A percentile compares a stretch with the other conserved stretches of the same genome.
phyloP scores from a whole-genome alignment of 495 filamentous ascomycete genomes.

The Penicillium mononematosum region DNA sequence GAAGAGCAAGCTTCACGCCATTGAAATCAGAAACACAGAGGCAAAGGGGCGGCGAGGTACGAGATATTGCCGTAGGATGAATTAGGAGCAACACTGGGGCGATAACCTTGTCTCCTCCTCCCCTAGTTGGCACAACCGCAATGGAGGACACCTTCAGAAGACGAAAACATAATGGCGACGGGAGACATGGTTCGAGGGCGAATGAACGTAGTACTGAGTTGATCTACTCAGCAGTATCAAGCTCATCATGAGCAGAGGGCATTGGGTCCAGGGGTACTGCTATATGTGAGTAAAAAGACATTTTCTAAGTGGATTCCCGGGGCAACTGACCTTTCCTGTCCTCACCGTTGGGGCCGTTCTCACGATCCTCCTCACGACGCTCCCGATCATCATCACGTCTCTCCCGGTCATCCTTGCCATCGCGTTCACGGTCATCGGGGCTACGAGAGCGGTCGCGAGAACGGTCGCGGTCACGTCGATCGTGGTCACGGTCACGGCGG shows the following conservation, averaged over 20 bases:
- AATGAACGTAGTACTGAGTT: conserved; percentile 18
- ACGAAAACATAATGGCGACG: background rate
- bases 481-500: conserved; percentile 61
- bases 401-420: conserved; percentile 65
- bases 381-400: conserved; percentile 67
- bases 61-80: background rate
- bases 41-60: background rate
- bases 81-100: background rate
- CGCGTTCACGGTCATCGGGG: conserved; percentile 65
- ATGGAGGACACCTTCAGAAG: conserved; percentile 1
- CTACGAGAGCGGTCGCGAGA: conserved; percentile 63
- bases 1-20: background rate
- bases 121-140: conserved; percentile 1
- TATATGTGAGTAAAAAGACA: conserved; percentile 15
- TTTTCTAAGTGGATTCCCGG: background rate
- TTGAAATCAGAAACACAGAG: conserved; percentile 14
- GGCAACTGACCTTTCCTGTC: conserved; percentile 79
- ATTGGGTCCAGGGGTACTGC: conserved; percentile 67
- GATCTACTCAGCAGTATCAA: conserved; percentile 91
- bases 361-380: conserved; percentile 50
- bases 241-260: conserved; percentile 85
- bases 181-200: conserved; percentile 3
- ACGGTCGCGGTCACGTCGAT: conserved; percentile 58
- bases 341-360: conserved; percentile 53
- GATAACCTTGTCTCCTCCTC: conserved; percentile 1